Conservation (phyloP, 192 early-diverging fungal species). For the Coemansia sp. region DNA sequence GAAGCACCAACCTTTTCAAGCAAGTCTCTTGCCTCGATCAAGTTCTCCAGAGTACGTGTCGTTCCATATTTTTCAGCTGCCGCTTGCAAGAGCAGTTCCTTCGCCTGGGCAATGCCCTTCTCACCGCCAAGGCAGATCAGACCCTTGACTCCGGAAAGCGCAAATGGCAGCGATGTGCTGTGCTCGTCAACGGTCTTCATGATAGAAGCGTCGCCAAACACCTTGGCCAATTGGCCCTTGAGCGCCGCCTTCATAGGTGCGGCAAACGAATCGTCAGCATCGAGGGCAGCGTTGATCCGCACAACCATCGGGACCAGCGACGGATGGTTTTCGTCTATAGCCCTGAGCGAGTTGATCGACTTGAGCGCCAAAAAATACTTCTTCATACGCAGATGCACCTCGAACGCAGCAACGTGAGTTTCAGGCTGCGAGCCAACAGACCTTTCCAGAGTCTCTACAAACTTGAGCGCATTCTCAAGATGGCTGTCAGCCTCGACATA, state of each 20-base stretch:
- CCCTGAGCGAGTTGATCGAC: slow-evolving; percentile 44
- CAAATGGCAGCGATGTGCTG: slow-evolving; percentile 10
- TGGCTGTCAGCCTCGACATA: slow-evolving; percentile 65
- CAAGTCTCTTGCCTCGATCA: slow-evolving; percentile 27
- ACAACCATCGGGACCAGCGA: slow-evolving; percentile 36
- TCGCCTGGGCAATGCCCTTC: slow-evolving; percentile 14
- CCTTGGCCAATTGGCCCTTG: slow-evolving; percentile 40
- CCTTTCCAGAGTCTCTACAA: slow-evolving; percentile 69
- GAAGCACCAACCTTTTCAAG: slow-evolving; percentile 23
- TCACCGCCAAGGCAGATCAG: slow-evolving; percentile 35
- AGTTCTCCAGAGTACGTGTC: slow-evolving; percentile 29
- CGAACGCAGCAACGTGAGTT: slow-evolving; percentile 43
- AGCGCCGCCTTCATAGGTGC: slow-evolving; percentile 52
- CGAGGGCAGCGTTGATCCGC: slow-evolving; percentile 33
- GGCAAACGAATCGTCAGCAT: slow-evolving; percentile 45
- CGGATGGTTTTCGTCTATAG: slow-evolving; percentile 31
- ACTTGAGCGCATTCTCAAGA: slow-evolving; percentile 75
- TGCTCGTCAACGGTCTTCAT: slow-evolving; percentile 18
- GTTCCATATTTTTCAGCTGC: slow-evolving; percentile 19
- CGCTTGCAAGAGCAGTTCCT: slow-evolving; percentile 15
- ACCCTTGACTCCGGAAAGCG: slow-evolving; percentile 26
- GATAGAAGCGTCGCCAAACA: slow-evolving; percentile 41
- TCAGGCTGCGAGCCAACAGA: slow-evolving; percentile 17
- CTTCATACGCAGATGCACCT: slow-evolving; percentile 54
- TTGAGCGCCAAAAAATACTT: slow-evolving; percentile 57